These are phyloP conservation scores for Pseudomassariella vexata DNA, from an alignment of 2,329 filamentous ascomycete species.

Conservation along the genomic window DNA sequence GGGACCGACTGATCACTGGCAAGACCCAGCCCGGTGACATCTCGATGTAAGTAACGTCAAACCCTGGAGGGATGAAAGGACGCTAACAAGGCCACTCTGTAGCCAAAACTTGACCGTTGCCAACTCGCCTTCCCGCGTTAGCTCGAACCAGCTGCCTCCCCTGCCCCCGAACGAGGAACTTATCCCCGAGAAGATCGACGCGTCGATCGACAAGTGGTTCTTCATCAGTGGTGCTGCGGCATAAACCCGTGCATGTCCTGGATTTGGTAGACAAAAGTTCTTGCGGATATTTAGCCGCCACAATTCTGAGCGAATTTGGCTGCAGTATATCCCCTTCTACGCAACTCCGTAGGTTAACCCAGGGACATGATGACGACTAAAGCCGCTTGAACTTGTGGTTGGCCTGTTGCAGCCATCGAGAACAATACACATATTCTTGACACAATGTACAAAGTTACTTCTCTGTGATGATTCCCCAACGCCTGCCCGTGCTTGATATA, in stretches of 20 bases:
- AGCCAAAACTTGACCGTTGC: conserved; percentile 77
- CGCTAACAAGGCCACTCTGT: conserved; percentile 8
- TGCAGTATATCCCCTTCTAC: background rate
- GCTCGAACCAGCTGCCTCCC: conserved; percentile 63
- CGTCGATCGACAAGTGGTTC: conserved; percentile 99
- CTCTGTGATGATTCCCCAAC: too few relatives aligned
- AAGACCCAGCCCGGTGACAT: conserved; percentile 75
- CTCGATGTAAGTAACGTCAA: conserved; percentile 62
- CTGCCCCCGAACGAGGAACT: conserved; percentile 78
- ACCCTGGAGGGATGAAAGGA: too few relatives aligned
- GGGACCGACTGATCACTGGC: conserved; percentile 92
- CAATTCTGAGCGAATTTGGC: background rate
- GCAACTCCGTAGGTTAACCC: too few relatives aligned
- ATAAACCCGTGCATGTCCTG: conserved; percentile 37
- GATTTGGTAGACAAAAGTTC: conserved; percentile 1
- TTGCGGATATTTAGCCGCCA: conserved; percentile 1
- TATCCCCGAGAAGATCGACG: conserved; percentile 81
- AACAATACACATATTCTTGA: too few relatives aligned
- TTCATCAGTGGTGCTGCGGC: conserved; percentile 97
- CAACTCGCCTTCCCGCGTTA: conserved; percentile 68
- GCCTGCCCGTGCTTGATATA: background rate
- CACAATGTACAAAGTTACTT: too few relatives aligned
- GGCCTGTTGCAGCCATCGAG: too few relatives aligned
- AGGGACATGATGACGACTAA: too few relatives aligned
- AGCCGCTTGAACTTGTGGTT: background rate